Evolutionary conservation across 2,329 filamentous ascomycete species (phyloP), one percentile per base, ranked within the genome.

Genomic region (Fusarium hostae): DNA sequence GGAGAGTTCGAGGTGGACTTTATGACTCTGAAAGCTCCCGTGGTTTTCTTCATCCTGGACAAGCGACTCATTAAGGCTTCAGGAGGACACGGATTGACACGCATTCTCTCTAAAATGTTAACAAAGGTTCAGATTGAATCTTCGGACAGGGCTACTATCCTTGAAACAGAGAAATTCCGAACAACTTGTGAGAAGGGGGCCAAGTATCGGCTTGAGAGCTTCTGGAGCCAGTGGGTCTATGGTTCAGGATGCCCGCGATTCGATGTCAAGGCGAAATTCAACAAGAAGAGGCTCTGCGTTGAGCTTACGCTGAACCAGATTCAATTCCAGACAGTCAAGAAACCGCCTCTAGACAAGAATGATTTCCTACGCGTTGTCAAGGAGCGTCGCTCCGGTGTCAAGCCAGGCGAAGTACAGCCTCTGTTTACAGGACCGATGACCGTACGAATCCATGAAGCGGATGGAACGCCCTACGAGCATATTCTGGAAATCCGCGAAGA

Each of bases 401-500:
- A 90, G 63, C 87, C 90, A 20, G 91, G 90, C 18, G 87, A 90
- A 58, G 84, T 94, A 20, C 93, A 94, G 71, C 88, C 90, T n/a
- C 87, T 94, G 3, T 98, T 98, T 77, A 96, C 94, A 2, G 96
- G 96, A 0, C 95, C 96, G 0, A 97, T 99, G 93, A 99, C 96
- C 0, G 95, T 99, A 70, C 88, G 96, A 35, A 98, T 99, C 70
- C 96, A 99, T 82, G 96, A 99, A 83, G 96, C 96, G 28, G 97
- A 99, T 78, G 96, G 96, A 13, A 98, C 96, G 1, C 96, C 96
- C 5, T 99, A 99, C 78, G 96, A 99, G 79, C 96, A 99, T 78
- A 98, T 98, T 70, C 91, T 98, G 35, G 94, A 98, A 76, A 97
- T 99, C 78, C 94, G 94, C 66, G 94, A 98, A 74, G 91, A 92